Evolutionary conservation across 2,329 filamentous ascomycete species (phyloP), one percentile per base, ranked within the genome.

Genomic region (Cladosporium sp.): DNA sequence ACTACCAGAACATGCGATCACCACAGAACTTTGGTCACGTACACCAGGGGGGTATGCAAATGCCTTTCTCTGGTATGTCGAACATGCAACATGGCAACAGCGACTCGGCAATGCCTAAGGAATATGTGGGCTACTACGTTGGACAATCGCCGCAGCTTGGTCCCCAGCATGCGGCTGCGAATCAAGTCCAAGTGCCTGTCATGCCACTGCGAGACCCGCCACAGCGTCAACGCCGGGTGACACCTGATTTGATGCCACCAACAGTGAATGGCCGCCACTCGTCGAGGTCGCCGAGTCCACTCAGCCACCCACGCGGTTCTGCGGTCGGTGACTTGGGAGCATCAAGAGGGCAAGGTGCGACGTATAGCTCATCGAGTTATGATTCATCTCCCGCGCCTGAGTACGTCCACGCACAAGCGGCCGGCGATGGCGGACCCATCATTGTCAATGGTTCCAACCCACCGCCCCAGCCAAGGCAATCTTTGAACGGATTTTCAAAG

Each of bases 41-140:
- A 8, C 56, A 58, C 14, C 54, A 65, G 25, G 56, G 54, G 32
- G 70, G 67, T 13, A 56, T 74, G 54, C 70, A 69, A 43, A 65
- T 73, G 58, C 68, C 69, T 11, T 72, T 70, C 48, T 66, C 69
- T 23, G 66, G 67, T 5, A 65, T 65, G 56, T 32, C 56, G 14
- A 65, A 58, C 25, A 58, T 71, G 62, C 67, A 70, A 39, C 67
- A 71, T 62, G 51, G 65, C 36, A 66, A 59, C 18, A 58, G 70
- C 10, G 74, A 77, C 16, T 75, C 74, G 62, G 76, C 76, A 13
- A 77, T 79, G 58, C 80, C 81, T 1, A 83, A 83, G 69, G 82
- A 84, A 66, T 84, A 83, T 68, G 75, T 82, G 14, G 82, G 82
- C 3, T 84, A 84, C 69, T 82, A 80, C 65, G 75, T 83, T 53